Conservation (phyloP, 2,329 filamentous ascomycete genomes). For the Aspergillus sp. region DNA sequence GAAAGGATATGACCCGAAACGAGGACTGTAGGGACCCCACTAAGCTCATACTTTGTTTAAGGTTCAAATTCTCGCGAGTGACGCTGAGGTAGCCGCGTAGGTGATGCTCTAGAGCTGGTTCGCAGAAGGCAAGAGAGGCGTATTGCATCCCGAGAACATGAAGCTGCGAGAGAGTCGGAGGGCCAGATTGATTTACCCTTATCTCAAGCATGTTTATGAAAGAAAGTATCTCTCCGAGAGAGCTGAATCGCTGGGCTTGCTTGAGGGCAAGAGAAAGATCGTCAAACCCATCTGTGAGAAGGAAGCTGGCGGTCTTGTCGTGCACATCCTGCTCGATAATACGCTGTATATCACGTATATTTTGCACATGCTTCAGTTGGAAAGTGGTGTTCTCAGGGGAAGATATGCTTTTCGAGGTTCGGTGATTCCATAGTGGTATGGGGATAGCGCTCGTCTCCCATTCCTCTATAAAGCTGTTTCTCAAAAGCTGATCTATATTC, state of each 20-base stretch:
- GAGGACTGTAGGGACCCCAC: slow-evolving; percentile 29
- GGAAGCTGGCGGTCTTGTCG: slow-evolving; percentile 10
- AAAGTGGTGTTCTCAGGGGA: slow-evolving; percentile 5
- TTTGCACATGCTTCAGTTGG: slow-evolving; percentile 6
- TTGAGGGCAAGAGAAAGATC: slow-evolving; percentile 27
- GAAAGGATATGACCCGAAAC: slow-evolving; percentile 28
- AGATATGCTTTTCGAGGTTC: background rate
- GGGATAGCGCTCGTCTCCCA: slow-evolving; percentile 29
- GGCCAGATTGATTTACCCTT: slow-evolving; percentile 30
- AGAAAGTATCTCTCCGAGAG: slow-evolving; percentile 37
- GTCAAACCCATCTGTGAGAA: slow-evolving; percentile 15
- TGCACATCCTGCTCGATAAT: slow-evolving; percentile 33
- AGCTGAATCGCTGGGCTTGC: slow-evolving; percentile 28
- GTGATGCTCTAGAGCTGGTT: slow-evolving; percentile 34
- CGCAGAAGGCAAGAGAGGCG: slow-evolving; percentile 35
- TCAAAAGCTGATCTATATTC: slow-evolving; percentile 22
- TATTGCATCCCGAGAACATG: slow-evolving; percentile 36
- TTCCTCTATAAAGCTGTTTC: slow-evolving; percentile 26
- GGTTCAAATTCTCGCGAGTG: background rate
- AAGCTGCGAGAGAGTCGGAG: slow-evolving; percentile 18
- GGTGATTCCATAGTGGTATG: slow-evolving; percentile 26
- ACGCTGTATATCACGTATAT: slow-evolving; percentile 25
- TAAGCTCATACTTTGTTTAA: slow-evolving; percentile 23
- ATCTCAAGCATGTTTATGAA: slow-evolving; percentile 35
- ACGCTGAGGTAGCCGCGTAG: slow-evolving; percentile 25